phyloP scores from a whole-genome alignment of 768 basidiomycete genomes.

The Boletus rubroflammeus region DNA sequence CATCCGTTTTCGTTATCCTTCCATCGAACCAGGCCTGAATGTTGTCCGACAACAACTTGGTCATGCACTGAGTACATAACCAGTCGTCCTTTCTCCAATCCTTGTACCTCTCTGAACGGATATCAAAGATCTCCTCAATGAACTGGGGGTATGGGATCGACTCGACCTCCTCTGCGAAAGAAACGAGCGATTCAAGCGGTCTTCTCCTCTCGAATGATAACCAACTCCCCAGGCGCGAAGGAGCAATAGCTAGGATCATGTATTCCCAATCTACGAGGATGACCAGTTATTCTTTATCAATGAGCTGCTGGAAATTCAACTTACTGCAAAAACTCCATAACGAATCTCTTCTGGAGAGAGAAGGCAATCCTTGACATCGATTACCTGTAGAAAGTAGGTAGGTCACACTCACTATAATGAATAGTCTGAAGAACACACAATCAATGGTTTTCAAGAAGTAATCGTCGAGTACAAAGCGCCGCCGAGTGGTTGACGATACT shows the following conservation, averaged over 20 bases:
- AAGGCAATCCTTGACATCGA: conserved; percentile 8
- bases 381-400: not conserved
- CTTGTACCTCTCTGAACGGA: conserved; percentile 17
- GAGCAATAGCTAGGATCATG: conserved; percentile 5
- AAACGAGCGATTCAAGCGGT: conserved; percentile 4
- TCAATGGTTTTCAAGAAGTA: conserved; percentile 15
- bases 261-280: conserved; percentile 17
- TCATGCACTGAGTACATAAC: conserved; percentile 32
- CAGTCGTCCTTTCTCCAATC: conserved; percentile 31
- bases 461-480: conserved; percentile 20
- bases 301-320: not conserved
- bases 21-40: conserved; percentile 13
- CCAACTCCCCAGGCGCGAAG: not conserved
- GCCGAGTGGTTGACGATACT: not conserved
- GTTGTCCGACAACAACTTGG: conserved; percentile 14
- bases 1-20: not conserved
- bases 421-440: conserved; percentile 18
- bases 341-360: conserved; percentile 9
- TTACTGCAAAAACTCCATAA: conserved; percentile 30
- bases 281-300: not conserved
- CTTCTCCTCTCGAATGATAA: conserved; percentile 4
- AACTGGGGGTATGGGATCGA: conserved; percentile 10
- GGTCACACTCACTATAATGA: not conserved
- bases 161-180: conserved; percentile 1
- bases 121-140: conserved; percentile 16